Evolutionary conservation across 2,329 filamentous ascomycete genomes (phyloP), one percentile per base, ranked within the genome.

Genomic region (Fusarium caatingaense): DNA sequence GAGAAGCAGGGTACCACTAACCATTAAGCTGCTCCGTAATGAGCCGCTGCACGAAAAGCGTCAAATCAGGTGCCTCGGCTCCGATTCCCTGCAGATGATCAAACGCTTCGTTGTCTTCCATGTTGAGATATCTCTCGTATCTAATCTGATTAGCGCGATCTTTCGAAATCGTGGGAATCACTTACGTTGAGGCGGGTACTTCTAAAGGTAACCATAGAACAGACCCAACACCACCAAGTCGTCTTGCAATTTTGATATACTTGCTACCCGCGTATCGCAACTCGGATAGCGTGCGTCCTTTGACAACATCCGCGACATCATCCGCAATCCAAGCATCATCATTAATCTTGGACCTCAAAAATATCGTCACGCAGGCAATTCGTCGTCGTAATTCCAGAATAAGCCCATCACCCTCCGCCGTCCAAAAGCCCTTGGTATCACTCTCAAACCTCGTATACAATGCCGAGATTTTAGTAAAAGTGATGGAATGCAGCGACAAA

Each of bases 111-210:
- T 75, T 75, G 15, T 80, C 78, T 9, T 80, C 78, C 65, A 79
- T 74, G 25, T 77, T 78, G 1, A 80, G 54, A 59, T 80, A 80
- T 34, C 78, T 65, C 49, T 80, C 78, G 12, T 79, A 79, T 8
- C 78, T 54, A 4, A 7, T 5, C 9, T 20, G 8, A 23, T 50
- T 15, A 50, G 15, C 8, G 6, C 71, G 5, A 71, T 56, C 18
- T 8, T 16, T 10, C 23, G n/a, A 3, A 25, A 2, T 4, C 1
- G 2, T 1, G 1, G 2, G 10, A 21, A 58, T 61, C 10, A 63
- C 77, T 72, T n/a, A 80, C 78, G 78, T 80, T 2, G 78, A 80
- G 12, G 75, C 68, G 0, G 78, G 78, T 1, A 80, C 70, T 8
- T 76, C 74, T 9, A 75, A 18, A 0, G 78, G 78, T 15, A 80